phyloP scores from a whole-genome alignment of 495 filamentous ascomycete genomes.

The Penicillium silybi region DNA sequence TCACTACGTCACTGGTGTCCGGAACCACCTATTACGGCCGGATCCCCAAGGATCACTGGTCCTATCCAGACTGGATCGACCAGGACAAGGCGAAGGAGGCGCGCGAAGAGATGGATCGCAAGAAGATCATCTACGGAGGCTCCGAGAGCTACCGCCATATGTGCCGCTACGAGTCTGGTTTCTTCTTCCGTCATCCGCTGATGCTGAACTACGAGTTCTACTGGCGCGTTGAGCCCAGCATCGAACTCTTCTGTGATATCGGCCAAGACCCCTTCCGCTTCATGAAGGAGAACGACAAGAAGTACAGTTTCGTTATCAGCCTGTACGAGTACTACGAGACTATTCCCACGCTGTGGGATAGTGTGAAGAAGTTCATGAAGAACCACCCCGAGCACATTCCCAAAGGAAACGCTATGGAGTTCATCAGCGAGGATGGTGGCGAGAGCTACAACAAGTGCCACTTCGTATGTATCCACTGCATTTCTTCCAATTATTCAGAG shows the following conservation, averaged over 20 bases:
- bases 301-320: constrained; percentile 86
- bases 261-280: constrained; percentile 79
- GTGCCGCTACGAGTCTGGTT: constrained; percentile 91
- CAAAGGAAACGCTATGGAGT: constrained; percentile 80
- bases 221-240: constrained; percentile 87
- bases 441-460: constrained; percentile 94
- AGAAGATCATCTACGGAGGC: constrained; percentile 93
- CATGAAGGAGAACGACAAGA: constrained; percentile 86
- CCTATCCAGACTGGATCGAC: constrained; percentile 82
- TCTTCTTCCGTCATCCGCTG: constrained; percentile 83
- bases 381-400: constrained; percentile 83
- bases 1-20: constrained; percentile 84
- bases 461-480: constrained; percentile 63
- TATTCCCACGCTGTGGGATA: constrained; percentile 93
- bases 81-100: constrained; percentile 77
- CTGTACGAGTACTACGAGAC: constrained; percentile 95
- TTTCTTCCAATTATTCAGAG: not conserved
- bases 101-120: constrained; percentile 76
- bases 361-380: constrained; percentile 84
- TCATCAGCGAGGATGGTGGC: constrained; percentile 86
- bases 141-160: constrained; percentile 89
- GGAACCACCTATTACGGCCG: constrained; percentile 85
- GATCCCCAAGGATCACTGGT: constrained; percentile 85
- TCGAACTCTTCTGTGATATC: constrained; percentile 84
- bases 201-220: constrained; percentile 88